Conservation (phyloP, 305 asterid species). For the Ilex paraguariensis region DNA sequence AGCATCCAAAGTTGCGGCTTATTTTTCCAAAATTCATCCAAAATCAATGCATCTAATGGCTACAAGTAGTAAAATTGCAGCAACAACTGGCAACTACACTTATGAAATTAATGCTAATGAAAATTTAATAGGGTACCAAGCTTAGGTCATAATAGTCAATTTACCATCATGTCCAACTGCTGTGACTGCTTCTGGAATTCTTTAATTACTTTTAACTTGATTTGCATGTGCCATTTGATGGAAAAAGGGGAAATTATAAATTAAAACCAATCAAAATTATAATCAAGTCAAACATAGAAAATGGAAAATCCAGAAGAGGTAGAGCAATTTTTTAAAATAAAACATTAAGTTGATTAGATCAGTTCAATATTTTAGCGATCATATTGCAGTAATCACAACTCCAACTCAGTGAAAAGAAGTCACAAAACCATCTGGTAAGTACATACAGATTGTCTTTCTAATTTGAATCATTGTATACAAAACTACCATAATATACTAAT, state of each 20-base stretch:
- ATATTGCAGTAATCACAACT: too few relatives aligned
- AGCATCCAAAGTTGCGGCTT: too few relatives aligned
- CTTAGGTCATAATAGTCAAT: neutral
- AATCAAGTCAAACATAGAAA: neutral
- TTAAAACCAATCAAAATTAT: constrained; percentile 9
- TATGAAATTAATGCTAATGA: neutral
- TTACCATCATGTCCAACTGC: constrained; percentile 94
- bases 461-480: too few relatives aligned
- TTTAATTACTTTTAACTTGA: constrained; percentile 73
- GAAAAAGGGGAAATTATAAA: constrained; percentile 1
- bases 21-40: too few relatives aligned
- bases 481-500: too few relatives aligned
- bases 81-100: neutral
- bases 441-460: too few relatives aligned
- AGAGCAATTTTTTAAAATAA: neutral
- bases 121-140: neutral
- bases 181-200: constrained; percentile 89
- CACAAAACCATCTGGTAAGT: too few relatives aligned
- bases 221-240: constrained; percentile 97
- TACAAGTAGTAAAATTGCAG: neutral
- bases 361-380: too few relatives aligned
- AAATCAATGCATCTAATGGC: neutral
- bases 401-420: too few relatives aligned
- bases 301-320: too few relatives aligned
- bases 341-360: neutral